These are phyloP conservation scores for Chytriomyces sp. DNA, from an alignment of 192 early-diverging fungal species.

Conservation along the genomic window DNA sequence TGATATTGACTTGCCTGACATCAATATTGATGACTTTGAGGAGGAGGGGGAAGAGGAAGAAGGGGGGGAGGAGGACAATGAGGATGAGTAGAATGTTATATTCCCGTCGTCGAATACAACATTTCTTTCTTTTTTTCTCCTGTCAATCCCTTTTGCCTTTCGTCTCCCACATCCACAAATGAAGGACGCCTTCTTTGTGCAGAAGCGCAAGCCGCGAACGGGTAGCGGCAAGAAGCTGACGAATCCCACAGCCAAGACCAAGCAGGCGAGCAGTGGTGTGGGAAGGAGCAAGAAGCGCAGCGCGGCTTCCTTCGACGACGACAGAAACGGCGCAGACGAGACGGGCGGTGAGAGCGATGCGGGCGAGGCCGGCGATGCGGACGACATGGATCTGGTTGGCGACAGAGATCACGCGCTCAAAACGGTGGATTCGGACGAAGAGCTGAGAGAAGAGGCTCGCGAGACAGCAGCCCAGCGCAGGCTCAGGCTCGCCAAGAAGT, in stretches of 20 bases:
- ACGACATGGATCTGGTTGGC: constrained; percentile 29
- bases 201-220: neutral
- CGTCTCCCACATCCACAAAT: neutral
- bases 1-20: no score
- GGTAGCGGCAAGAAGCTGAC: neutral
- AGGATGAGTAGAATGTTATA: neutral
- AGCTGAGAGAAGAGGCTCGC: constrained; percentile 54
- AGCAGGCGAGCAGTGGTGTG: neutral
- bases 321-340: neutral
- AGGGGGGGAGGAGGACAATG: no score
- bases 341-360: neutral
- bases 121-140: constrained; percentile 30
- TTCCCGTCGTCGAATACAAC: neutral
- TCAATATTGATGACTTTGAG: no score
- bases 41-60: no score
- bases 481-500: constrained; percentile 84
- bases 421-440: constrained; percentile 12
- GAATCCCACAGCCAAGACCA: neutral
- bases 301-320: neutral
- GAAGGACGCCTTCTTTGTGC: constrained; percentile 28
- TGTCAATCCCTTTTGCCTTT: neutral
- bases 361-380: constrained; percentile 5
- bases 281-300: neutral
- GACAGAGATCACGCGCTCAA: neutral
- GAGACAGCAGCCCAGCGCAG: constrained; percentile 95